A percentile compares a stretch with the other conserved stretches of the same genome.
These are phyloP conservation scores for Rhinocladiella mackenziei DNA, from an alignment of 2,329 filamentous ascomycete genomes.

Conservation along the genomic window DNA sequence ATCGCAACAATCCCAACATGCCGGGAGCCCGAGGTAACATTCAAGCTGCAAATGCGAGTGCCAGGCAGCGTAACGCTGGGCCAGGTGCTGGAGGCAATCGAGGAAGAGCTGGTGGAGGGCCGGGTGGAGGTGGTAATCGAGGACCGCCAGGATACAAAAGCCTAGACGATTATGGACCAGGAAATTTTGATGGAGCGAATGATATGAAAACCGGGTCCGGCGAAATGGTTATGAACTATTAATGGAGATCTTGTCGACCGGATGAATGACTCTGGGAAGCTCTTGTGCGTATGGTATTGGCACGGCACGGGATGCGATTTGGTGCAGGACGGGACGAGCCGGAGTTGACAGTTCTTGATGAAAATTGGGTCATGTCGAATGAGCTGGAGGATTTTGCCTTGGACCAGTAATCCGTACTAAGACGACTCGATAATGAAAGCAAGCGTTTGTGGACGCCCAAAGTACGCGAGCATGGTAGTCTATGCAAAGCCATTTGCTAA, in stretches of 20 bases:
- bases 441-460: too few relatives aligned
- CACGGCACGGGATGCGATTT: too few relatives aligned
- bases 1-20: conserved; percentile 15
- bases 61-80: conserved; percentile 15
- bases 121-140: conserved; percentile 39
- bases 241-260: conserved; percentile 1
- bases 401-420: too few relatives aligned
- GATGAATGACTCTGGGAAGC: too few relatives aligned
- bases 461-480: too few relatives aligned
- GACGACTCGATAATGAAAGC: too few relatives aligned
- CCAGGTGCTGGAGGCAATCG: conserved; percentile 10
- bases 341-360: background rate
- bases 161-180: conserved; percentile 55
- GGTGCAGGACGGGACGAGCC: too few relatives aligned
- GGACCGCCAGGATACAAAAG: conserved; percentile 58
- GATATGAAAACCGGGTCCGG: conserved; percentile 21
- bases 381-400: too few relatives aligned
- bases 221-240: conserved; percentile 31
- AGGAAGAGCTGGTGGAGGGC: conserved; percentile 17
- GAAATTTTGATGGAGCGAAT: conserved; percentile 32
- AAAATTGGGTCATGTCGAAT: background rate
- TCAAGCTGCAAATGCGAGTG: conserved; percentile 9
- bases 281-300: too few relatives aligned
- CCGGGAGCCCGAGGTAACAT: background rate
- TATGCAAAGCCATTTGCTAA: too few relatives aligned